A percentile compares a stretch with the other conserved stretches of the same genome.
These are phyloP conservation scores for Alternaria sp. DNA, from an alignment of 2,329 filamentous ascomycete species.

Conservation along the genomic window DNA sequence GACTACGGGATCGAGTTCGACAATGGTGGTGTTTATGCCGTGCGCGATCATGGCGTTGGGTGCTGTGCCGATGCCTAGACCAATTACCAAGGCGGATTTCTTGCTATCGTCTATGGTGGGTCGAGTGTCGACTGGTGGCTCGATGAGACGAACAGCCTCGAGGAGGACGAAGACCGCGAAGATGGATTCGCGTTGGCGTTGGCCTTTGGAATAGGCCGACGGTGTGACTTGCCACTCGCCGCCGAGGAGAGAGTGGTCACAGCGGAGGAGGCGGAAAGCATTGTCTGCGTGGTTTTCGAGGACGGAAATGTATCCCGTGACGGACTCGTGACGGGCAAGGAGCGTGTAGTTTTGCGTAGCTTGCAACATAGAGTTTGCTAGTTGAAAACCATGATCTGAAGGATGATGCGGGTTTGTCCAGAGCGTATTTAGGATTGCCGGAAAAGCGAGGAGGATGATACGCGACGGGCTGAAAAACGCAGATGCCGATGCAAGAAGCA, in stretches of 20 bases:
- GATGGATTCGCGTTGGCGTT: conserved; percentile 78
- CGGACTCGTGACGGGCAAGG: conserved; percentile 81
- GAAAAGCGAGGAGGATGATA: conserved; percentile 71
- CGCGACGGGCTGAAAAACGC: conserved; percentile 73
- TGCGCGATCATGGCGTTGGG: conserved; percentile 86
- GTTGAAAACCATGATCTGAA: conserved; percentile 65
- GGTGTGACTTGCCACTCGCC: conserved; percentile 81
- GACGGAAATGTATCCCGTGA: conserved; percentile 92
- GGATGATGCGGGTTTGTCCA: conserved; percentile 78
- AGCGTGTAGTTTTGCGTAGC: conserved; percentile 73
- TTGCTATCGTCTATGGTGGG: conserved; percentile 64
- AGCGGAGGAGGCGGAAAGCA: conserved; percentile 83
- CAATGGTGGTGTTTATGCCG: conserved; percentile 89
- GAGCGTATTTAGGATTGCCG: conserved; percentile 75
- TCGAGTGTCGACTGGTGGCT: conserved; percentile 49
- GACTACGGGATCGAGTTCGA: conserved; percentile 93
- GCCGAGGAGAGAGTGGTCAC: conserved; percentile 91
- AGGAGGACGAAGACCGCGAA: conserved; percentile 97
- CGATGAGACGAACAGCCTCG: conserved; percentile 84
- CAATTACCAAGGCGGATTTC: conserved; percentile 84
- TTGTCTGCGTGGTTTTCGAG: conserved; percentile 72
- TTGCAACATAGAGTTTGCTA: conserved; percentile 71
- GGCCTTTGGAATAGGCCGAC: conserved; percentile 50
- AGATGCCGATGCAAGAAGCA: conserved; percentile 71
- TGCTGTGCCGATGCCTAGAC: conserved; percentile 90